These are phyloP conservation scores for Fusarium phyllophilum DNA, from an alignment of 2,329 filamentous ascomycete genomes.

Conservation along the genomic window DNA sequence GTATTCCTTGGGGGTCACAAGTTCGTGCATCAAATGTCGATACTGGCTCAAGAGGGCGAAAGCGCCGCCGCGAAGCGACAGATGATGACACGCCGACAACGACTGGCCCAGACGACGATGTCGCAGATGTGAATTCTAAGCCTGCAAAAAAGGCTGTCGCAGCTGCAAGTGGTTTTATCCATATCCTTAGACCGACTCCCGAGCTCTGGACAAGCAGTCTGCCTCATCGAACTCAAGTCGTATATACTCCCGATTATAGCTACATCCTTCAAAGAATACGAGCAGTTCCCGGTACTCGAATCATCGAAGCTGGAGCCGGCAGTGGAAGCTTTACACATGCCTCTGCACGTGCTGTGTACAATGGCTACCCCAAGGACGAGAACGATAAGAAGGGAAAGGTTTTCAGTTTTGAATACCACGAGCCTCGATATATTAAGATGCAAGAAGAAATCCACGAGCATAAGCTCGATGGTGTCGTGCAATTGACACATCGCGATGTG, in stretches of 20 bases:
- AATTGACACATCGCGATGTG: conserved; percentile 81
- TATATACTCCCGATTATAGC: conserved; percentile 88
- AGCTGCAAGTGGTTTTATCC: conserved; percentile 76
- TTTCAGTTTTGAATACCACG: conserved; percentile 86
- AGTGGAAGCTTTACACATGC: conserved; percentile 89
- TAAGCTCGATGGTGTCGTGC: conserved; percentile 71
- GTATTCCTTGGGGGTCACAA: conserved; percentile 90
- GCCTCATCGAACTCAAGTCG: conserved; percentile 85
- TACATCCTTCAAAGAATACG: conserved; percentile 82
- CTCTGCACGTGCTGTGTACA: conserved; percentile 78
- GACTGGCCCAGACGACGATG: conserved; percentile 50
- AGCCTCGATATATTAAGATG: conserved; percentile 75
- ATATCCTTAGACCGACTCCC: conserved; percentile 81
- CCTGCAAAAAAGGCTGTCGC: conserved; percentile 60
- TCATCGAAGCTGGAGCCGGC: conserved; percentile 85
- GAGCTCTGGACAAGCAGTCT: conserved; percentile 85
- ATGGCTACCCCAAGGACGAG: conserved; percentile 67
- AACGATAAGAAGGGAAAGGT: conserved; percentile 70
- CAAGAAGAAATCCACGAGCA: conserved; percentile 76
- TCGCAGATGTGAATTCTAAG: conserved; percentile 46
- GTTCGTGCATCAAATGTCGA: conserved; percentile 90
- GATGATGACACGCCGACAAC: conserved; percentile 56
- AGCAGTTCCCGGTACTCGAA: conserved; percentile 74
- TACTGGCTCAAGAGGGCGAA: conserved; percentile 86
- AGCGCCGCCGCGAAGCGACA: conserved; percentile 63